Evolutionary conservation across 106 monocot genomes (phyloP).

Genomic region (Platanthera guangdongensis): DNA sequence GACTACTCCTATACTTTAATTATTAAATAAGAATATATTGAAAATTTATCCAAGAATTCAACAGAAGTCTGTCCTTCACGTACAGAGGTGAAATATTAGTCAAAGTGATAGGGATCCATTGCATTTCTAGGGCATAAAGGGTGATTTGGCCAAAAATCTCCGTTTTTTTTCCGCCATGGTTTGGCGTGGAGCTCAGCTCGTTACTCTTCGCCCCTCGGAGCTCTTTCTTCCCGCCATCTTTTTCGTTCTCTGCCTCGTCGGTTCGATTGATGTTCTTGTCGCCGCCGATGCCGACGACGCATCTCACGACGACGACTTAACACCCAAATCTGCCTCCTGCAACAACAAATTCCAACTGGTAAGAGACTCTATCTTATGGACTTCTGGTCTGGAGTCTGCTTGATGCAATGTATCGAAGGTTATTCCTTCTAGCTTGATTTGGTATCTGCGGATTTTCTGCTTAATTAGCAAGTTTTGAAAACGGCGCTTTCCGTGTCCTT

Average conservation of each 20-base stretch:
- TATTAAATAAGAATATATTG: no score
- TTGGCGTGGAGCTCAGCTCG: neutral
- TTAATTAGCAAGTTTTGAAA: no score
- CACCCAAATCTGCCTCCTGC: constrained; percentile 30
- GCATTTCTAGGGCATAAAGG: neutral
- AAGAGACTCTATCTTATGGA: neutral
- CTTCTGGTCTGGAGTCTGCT: neutral
- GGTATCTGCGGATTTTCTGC: neutral
- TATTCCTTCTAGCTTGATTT: neutral
- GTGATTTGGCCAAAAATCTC: neutral
- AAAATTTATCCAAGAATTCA: no score
- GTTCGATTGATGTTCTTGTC: neutral
- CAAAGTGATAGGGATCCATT: neutral
- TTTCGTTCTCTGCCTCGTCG: constrained; percentile 15
- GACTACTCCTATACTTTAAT: no score
- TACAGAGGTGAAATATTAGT: no score
- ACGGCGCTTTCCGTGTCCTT: no score
- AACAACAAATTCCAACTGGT: constrained; percentile 67
- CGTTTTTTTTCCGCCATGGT: constrained; percentile 1
- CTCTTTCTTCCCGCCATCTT: constrained; percentile 8
- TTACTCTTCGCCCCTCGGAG: neutral
- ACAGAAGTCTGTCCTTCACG: no score
- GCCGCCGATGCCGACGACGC: constrained; percentile 29
- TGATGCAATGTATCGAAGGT: neutral
- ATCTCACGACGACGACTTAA: constrained; percentile 27